Conservation (phyloP, 805 yeast genomes). For the Priceomyces castillae region DNA sequence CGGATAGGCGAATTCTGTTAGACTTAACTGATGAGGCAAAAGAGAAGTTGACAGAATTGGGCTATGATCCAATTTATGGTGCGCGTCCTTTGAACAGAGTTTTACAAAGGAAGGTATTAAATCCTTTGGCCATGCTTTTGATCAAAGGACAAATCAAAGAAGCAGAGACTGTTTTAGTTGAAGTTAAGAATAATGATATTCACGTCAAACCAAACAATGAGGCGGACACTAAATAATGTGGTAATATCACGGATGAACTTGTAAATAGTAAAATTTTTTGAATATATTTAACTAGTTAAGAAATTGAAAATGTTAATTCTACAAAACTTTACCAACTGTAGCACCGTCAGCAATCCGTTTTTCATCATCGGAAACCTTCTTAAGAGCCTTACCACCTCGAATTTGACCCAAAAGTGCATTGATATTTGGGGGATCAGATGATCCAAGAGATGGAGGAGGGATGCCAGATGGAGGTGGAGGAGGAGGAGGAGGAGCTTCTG, state of each 20-base stretch:
- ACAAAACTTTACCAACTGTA: constrained; percentile 49
- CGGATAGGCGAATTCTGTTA: constrained; percentile 70
- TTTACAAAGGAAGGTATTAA: constrained; percentile 77
- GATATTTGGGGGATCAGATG: constrained; percentile 30
- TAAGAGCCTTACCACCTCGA: constrained; percentile 48
- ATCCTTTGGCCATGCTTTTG: constrained; percentile 80
- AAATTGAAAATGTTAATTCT: background rate
- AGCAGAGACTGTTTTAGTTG: constrained; percentile 30
- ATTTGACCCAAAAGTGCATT: constrained; percentile 58
- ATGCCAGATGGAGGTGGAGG: constrained; percentile 28
- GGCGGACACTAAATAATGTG: background rate
- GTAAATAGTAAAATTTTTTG: constrained; percentile 5
- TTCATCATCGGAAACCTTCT: constrained; percentile 48
- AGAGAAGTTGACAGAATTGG: constrained; percentile 75
- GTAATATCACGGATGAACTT: background rate
- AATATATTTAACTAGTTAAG: constrained; percentile 1
- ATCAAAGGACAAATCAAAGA: constrained; percentile 72
- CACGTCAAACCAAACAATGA: constrained; percentile 33
- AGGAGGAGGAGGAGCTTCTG: constrained; percentile 27
- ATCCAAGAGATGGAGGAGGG: constrained; percentile 27
- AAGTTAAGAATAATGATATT: constrained; percentile 23
- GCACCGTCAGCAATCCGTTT: constrained; percentile 46
- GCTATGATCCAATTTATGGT: constrained; percentile 90
- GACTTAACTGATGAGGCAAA: constrained; percentile 62
- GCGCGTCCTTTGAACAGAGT: constrained; percentile 94